These are phyloP conservation scores for Ustilago loliicola DNA, from an alignment of 1,284 basidiomycete genomes.

Conservation along the genomic window DNA sequence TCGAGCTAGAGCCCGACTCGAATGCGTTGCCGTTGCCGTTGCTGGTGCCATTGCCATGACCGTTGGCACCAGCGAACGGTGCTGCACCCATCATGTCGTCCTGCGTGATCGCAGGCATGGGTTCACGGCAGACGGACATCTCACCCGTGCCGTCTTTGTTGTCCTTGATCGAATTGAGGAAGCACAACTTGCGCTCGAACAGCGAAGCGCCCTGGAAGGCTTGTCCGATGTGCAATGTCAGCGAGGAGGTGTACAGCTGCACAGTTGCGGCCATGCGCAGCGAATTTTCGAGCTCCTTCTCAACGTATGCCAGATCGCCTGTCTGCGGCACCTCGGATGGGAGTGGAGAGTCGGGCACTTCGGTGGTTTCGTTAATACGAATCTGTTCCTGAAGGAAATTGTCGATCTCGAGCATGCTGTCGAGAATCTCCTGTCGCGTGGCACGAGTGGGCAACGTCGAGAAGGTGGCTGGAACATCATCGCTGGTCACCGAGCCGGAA, in stretches of 20 bases:
- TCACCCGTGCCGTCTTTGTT: conserved; percentile 38
- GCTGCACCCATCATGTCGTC: conserved; percentile 27
- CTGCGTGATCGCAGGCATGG: conserved; percentile 51
- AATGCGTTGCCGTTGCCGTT: conserved; percentile 9
- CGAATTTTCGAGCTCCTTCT: conserved; percentile 60
- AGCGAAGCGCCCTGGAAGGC: conserved; percentile 65
- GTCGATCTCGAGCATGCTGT: conserved; percentile 65
- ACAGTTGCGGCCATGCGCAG: conserved; percentile 57
- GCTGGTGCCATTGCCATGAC: conserved; percentile 8
- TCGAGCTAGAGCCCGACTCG: neutral
- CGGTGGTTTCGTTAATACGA: conserved; percentile 36
- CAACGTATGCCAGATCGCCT: conserved; percentile 40
- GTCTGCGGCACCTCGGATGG: conserved; percentile 37
- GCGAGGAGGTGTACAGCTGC: conserved; percentile 63
- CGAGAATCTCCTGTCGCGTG: conserved; percentile 56
- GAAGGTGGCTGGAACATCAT: conserved; percentile 40
- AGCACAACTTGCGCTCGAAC: conserved; percentile 67
- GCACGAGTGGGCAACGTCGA: conserved; percentile 50
- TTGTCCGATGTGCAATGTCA: conserved; percentile 65
- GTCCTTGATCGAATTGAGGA: conserved; percentile 64
- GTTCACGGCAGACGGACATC: conserved; percentile 54
- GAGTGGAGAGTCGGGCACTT: conserved; percentile 37
- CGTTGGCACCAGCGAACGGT: conserved; percentile 12
- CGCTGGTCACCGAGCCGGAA: conserved; percentile 41
- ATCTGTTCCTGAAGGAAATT: conserved; percentile 60